These are phyloP conservation scores for Aspergillus alliaceus DNA, from an alignment of 2,329 filamentous ascomycete species.

Conservation along the genomic window DNA sequence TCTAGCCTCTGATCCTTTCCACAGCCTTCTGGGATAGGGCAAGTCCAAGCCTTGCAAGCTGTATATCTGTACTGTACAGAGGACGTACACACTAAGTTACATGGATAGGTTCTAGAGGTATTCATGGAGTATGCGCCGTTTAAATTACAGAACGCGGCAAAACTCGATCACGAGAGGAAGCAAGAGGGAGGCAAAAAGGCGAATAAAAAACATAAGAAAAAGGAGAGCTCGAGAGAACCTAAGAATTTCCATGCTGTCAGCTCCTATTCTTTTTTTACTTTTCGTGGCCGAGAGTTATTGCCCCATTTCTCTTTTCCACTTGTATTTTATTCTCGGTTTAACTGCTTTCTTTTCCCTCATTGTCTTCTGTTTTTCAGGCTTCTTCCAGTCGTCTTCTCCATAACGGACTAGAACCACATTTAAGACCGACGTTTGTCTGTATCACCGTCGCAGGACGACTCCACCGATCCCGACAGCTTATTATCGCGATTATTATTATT, in stretches of 20 bases:
- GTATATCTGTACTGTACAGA: background rate
- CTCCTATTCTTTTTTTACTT: background rate
- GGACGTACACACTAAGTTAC: background rate
- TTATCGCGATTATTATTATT: slow-evolving; percentile 1
- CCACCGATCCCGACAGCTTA: background rate
- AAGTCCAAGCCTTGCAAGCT: too few species aligned
- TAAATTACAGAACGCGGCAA: background rate
- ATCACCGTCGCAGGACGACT: slow-evolving; percentile 1
- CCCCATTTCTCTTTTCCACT: background rate
- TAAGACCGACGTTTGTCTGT: background rate
- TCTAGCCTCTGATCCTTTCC: background rate
- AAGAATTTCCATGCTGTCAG: background rate
- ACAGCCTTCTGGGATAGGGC: too few species aligned
- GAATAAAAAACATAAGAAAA: background rate
- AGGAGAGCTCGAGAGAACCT: background rate
- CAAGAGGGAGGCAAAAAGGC: background rate
- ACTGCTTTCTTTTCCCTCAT: background rate
- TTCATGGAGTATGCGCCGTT: background rate
- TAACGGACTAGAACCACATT: background rate
- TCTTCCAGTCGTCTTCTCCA: background rate
- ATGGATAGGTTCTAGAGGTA: background rate
- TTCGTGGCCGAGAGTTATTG: background rate
- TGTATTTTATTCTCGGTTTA: background rate
- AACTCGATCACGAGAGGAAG: background rate
- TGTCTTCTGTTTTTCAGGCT: background rate